Conservation (phyloP, 208 protist genomes). For the Trypanosoma cruzi region DNA sequence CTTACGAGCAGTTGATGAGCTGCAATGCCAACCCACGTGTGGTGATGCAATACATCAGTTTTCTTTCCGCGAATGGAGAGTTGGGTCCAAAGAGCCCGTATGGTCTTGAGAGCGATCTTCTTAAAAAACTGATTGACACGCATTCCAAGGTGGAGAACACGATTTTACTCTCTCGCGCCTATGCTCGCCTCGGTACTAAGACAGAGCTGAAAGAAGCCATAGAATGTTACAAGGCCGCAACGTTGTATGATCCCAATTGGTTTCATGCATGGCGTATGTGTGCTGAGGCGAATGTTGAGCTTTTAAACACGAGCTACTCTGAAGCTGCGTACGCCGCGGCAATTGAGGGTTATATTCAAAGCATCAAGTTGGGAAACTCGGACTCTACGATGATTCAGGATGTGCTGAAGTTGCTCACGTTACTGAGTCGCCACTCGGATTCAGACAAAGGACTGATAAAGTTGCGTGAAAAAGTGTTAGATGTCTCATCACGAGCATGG, state of each 20-base stretch:
- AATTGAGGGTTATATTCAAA: constrained; percentile 85
- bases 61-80: constrained; percentile 63
- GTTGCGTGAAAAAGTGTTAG: constrained; percentile 92
- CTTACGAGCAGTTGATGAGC: constrained; percentile 70
- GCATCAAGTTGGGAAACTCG: constrained; percentile 76
- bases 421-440: constrained; percentile 96
- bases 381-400: constrained; percentile 95
- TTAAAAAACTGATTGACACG: constrained; percentile 86
- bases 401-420: constrained; percentile 97
- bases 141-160: constrained; percentile 77
- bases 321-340: constrained; percentile 68
- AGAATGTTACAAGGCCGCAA: constrained; percentile 79
- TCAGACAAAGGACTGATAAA: constrained; percentile 67
- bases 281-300: constrained; percentile 70
- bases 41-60: constrained; percentile 87
- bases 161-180: constrained; percentile 61
- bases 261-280: constrained; percentile 85
- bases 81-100: constrained; percentile 58
- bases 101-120: constrained; percentile 72
- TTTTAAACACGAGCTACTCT: constrained; percentile 48
- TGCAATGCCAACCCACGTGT: constrained; percentile 75
- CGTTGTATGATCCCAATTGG: constrained; percentile 82
- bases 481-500: constrained; percentile 97
- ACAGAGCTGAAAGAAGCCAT: constrained; percentile 52
- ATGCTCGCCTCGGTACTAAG: constrained; percentile 75